Evolutionary conservation across 805 yeast species (phyloP).

Genomic region (Hanseniaspora clermontiae): DNA sequence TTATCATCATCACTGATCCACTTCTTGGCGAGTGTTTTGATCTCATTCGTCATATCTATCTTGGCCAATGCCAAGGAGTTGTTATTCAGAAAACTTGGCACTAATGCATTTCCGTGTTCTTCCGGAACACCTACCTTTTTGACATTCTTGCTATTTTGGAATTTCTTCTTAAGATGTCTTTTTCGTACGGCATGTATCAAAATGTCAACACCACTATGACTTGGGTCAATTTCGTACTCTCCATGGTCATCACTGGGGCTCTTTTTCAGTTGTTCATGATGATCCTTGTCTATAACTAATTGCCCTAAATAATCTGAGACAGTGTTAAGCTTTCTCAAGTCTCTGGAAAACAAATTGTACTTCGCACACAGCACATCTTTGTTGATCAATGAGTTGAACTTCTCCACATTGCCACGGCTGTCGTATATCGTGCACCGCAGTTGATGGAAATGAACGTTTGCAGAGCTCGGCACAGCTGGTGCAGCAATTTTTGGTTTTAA

Average conservation of each 20-base stretch:
- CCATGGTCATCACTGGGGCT: background rate
- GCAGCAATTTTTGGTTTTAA: background rate
- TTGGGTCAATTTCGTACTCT: background rate
- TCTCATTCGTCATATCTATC: background rate
- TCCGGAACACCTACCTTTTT: constrained; percentile 15
- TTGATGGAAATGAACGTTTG: background rate
- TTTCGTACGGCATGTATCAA: background rate
- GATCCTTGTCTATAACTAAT: constrained; percentile 1
- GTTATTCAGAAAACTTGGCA: constrained; percentile 42
- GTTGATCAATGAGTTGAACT: constrained; percentile 7
- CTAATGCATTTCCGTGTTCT: constrained; percentile 30
- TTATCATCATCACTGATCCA: background rate
- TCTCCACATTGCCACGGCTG: constrained; percentile 8
- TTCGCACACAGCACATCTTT: constrained; percentile 11
- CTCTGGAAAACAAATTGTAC: constrained; percentile 12
- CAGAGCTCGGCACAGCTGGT: background rate
- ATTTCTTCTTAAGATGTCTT: background rate
- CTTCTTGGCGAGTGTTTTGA: background rate
- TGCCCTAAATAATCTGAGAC: constrained; percentile 8
- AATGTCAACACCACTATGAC: constrained; percentile 10
- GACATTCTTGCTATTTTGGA: constrained; percentile 17
- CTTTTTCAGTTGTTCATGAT: background rate
- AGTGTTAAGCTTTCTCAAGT: constrained; percentile 13
- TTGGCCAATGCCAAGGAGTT: background rate
- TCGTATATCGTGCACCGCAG: constrained; percentile 13